phyloP scores from a whole-genome alignment of 2,329 filamentous ascomycete genomes.

The Aspergillus sp. region DNA sequence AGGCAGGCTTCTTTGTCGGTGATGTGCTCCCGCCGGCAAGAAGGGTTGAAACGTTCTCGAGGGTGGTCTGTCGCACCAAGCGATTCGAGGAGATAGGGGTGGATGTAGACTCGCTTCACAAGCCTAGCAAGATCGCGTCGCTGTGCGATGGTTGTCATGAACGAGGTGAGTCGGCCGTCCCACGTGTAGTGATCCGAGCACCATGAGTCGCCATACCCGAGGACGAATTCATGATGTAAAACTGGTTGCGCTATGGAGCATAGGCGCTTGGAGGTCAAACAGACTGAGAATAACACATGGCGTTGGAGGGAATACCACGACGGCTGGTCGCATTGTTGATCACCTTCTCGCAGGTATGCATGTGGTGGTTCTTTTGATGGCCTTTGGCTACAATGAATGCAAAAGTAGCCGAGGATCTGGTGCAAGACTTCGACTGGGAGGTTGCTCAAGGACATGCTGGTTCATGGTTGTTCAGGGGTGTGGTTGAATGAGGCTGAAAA shows the following conservation, averaged over 20 bases:
- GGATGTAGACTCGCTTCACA: constrained; percentile 16
- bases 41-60: too few species aligned
- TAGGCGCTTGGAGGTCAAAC: neutral
- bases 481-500: too few species aligned
- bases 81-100: constrained; percentile 3
- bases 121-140: constrained; percentile 24
- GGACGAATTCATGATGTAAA: neutral
- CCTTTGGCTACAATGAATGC: too few species aligned
- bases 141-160: constrained; percentile 25
- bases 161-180: constrained; percentile 25
- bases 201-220: neutral
- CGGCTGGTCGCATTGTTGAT: constrained; percentile 1
- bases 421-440: too few species aligned
- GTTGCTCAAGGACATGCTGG: too few species aligned
- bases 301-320: neutral
- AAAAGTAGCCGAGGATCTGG: too few species aligned
- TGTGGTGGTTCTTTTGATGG: too few species aligned
- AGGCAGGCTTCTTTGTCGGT: neutral
- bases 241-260: neutral
- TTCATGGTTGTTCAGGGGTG: too few species aligned
- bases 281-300: neutral
- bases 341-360: too few species aligned
- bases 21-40: neutral
- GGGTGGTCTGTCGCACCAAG: neutral
- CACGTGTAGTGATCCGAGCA: constrained; percentile 20